phyloP scores from a whole-genome alignment of 805 yeast genomes.

The Ogataea naganishii region DNA sequence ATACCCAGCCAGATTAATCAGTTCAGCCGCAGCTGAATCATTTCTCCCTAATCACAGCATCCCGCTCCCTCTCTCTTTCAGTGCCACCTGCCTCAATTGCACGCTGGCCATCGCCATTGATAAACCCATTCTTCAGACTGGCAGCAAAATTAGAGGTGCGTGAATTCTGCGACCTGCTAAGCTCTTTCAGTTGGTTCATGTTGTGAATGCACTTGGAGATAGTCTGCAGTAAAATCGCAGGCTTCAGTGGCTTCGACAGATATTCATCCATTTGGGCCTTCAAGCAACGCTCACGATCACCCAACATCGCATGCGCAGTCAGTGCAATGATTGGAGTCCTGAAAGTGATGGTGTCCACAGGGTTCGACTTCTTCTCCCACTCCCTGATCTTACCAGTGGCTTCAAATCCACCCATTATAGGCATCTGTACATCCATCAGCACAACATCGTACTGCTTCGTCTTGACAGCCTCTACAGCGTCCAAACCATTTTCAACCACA shows the following conservation, averaged over 20 bases:
- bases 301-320: conserved; percentile 92
- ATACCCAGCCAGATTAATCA: too few relatives aligned
- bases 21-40: too few relatives aligned
- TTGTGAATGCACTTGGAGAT: conserved; percentile 76
- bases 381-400: conserved; percentile 81
- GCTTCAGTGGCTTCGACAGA: conserved; percentile 80
- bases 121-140: conserved; percentile 14
- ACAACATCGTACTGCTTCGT: conserved; percentile 63
- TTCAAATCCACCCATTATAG: conserved; percentile 91
- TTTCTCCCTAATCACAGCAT: too few relatives aligned
- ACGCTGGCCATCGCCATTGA: too few relatives aligned
- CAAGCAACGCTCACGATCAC: conserved; percentile 79
- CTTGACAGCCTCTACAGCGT: conserved; percentile 71
- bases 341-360: conserved; percentile 58
- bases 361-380: conserved; percentile 77
- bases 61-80: too few relatives aligned
- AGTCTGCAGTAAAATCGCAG: conserved; percentile 74
- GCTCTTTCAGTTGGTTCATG: conserved; percentile 51
- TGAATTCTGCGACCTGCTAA: conserved; percentile 34
- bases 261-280: conserved; percentile 92
- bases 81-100: too few relatives aligned
- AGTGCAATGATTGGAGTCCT: conserved; percentile 84
- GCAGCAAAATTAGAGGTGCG: conserved; percentile 38
- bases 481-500: conserved; percentile 81
- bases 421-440: conserved; percentile 93